Percentiles rank a stretch among this genome's conserved stretches.
phyloP scores from a whole-genome alignment of 495 filamentous ascomycete species.

The Penicillium canariense region DNA sequence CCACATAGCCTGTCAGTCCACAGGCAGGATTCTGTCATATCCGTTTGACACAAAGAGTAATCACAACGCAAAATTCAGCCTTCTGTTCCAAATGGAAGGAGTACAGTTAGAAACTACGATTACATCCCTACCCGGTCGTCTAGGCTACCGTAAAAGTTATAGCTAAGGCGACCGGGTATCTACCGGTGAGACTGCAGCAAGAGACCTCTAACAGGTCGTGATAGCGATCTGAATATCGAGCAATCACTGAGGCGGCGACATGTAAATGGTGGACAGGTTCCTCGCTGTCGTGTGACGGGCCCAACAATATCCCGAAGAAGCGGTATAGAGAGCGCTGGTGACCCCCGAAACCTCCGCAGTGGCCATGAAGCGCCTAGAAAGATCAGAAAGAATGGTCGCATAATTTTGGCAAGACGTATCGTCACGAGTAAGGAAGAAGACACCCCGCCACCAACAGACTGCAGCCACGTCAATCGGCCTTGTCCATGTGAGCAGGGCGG shows the following conservation, averaged over 20 bases:
- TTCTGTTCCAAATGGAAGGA: neutral
- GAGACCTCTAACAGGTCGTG: neutral
- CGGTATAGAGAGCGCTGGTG: slow-evolving; percentile 9
- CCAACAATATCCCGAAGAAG: slow-evolving; percentile 17
- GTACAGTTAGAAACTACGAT: slow-evolving; percentile 9
- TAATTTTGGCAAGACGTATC: neutral
- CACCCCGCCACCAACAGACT: slow-evolving; percentile 14
- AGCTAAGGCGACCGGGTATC: slow-evolving; percentile 8
- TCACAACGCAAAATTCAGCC: neutral
- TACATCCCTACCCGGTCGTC: neutral
- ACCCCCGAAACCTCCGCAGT: neutral
- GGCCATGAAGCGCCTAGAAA: neutral
- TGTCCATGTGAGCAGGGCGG: slow-evolving; percentile 24
- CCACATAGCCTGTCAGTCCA: neutral
- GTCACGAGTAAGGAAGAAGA: slow-evolving; percentile 15
- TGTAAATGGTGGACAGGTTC: slow-evolving; percentile 22
- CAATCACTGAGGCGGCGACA: slow-evolving; percentile 18
- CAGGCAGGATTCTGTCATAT: neutral
- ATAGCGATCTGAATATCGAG: neutral
- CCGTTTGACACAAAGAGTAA: neutral
- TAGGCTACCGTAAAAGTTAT: slow-evolving; percentile 1
- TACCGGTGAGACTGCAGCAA: slow-evolving; percentile 4
- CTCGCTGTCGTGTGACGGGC: slow-evolving; percentile 26
- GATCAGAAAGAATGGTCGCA: neutral
- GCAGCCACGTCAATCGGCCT: slow-evolving; percentile 25